phyloP scores from a whole-genome alignment of 352 stramenopile species.

The Phytophthora citricola region DNA sequence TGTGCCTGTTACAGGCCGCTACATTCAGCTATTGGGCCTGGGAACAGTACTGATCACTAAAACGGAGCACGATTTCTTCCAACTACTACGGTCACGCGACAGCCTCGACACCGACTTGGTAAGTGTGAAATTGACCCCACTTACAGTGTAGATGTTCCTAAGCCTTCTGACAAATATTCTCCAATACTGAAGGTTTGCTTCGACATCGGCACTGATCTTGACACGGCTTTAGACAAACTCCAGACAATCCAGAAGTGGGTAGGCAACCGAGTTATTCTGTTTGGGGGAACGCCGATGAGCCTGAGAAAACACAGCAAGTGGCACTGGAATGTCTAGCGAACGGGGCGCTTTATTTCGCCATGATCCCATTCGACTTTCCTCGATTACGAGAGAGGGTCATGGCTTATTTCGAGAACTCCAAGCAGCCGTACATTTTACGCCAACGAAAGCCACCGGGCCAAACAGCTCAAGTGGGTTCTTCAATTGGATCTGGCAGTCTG shows the following conservation, averaged over 20 bases:
- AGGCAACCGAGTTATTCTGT: slow-evolving; percentile 58
- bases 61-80: slow-evolving; percentile 47
- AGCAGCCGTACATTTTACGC: slow-evolving; percentile 63
- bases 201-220: slow-evolving; percentile 60
- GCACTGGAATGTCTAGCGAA: slow-evolving; percentile 51
- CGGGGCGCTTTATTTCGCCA: slow-evolving; percentile 69
- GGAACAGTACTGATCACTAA: slow-evolving; percentile 52
- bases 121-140: slow-evolving; percentile 5
- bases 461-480: slow-evolving; percentile 33
- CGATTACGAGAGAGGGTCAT: slow-evolving; percentile 61
- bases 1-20: slow-evolving; percentile 59
- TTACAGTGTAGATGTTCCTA: slow-evolving; percentile 1
- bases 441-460: slow-evolving; percentile 43
- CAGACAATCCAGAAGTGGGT: slow-evolving; percentile 41
- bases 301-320: slow-evolving; percentile 38
- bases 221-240: slow-evolving; percentile 53
- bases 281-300: slow-evolving; percentile 52
- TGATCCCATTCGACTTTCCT: slow-evolving; percentile 66
- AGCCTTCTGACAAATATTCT: background rate
- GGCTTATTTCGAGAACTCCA: slow-evolving; percentile 58
- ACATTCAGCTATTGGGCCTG: slow-evolving; percentile 76
- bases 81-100: slow-evolving; percentile 40
- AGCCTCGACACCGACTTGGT: slow-evolving; percentile 59
- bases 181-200: slow-evolving; percentile 59
- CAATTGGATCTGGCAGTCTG: slow-evolving; percentile 51